Evolutionary conservation across 192 early-diverging fungal species (phyloP).

Genomic region (Lunasporangiospora selenospora): DNA sequence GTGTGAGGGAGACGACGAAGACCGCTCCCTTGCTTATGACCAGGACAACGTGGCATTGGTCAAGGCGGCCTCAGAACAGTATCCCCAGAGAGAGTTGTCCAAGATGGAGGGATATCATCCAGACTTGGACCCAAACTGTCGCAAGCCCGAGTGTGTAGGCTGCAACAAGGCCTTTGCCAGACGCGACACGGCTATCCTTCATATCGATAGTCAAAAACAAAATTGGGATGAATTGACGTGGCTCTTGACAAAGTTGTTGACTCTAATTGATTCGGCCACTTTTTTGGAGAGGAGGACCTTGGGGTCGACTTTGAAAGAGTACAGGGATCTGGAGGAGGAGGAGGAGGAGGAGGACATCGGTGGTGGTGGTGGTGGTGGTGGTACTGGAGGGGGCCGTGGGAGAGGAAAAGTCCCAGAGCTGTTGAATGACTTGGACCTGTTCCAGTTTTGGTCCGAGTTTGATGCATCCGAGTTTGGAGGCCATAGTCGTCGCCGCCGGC

Average conservation of each 20-base stretch:
- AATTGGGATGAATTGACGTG: constrained; percentile 29
- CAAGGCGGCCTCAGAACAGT: no score
- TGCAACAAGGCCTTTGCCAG: constrained; percentile 45
- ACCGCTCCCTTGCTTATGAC: no score
- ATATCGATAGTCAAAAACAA: constrained; percentile 40
- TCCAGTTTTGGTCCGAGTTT: neutral
- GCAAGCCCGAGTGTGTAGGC: constrained; percentile 36
- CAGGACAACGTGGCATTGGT: no score
- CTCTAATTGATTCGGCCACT: neutral
- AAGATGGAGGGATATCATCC: constrained; percentile 14
- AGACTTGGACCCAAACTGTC: constrained; percentile 13
- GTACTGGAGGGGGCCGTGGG: neutral
- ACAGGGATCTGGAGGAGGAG: neutral
- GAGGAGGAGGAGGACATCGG: neutral
- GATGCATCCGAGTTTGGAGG: no score
- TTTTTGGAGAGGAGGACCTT: no score
- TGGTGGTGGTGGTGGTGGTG: neutral
- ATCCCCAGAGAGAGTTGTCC: no score
- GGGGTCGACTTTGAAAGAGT: no score
- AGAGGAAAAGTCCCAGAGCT: neutral
- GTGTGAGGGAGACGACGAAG: no score
- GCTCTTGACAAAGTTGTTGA: neutral
- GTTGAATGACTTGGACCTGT: no score
- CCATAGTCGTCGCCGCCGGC: neutral
- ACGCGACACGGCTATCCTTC: constrained; percentile 37